Evolutionary conservation across 257 asterid species (phyloP), one percentile per base, ranked within the genome.

Genomic region (Lycium ferocissimum): DNA sequence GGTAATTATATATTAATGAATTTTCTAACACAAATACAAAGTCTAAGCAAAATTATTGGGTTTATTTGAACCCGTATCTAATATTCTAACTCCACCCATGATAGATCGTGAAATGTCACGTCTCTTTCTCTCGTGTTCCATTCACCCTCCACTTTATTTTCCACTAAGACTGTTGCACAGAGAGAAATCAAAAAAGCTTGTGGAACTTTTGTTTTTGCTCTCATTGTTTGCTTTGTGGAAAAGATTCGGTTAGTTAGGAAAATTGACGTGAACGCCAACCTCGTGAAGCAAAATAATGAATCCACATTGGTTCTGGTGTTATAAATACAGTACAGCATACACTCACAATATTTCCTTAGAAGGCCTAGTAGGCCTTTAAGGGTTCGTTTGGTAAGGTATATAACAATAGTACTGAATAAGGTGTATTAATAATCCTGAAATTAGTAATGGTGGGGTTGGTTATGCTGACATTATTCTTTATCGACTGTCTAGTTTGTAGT

Each of bases 231-330:
- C 14, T 51, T 53, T 53, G 65, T 8, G 15, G 26, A 78, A 78
- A 78, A 78, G 82, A 78, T 78, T 53, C 66, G 15, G 9, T 78
- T 78, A 35, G 65, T 53, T 78, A 3, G 14, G 49, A 14, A 2
- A 9, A 78, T 78, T 78, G 82, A 78, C 53, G 82, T 78, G 49
- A 78, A 78, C 20, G 62, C 45, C 58, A 75, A 75, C 73, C 73
- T 66, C 73, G 72, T 75, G 81, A 75, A 73, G 9, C 81, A 73
- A 73, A 73, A 45, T 47, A 73, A 47, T 73, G 5, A 62, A 62
- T 62, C 69, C 38, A n/a, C 69, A 62, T 61, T 62, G 69, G 37
- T 20, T 62, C 37, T 62, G 69, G 37, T 62, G 69, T 22, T 20
- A 9, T 62, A n/a, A 2, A 20, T 62, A 62, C 38, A 62, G 6